Evolutionary conservation across 495 filamentous ascomycete genomes (phyloP), one percentile per base, ranked within the genome.

Genomic region (Symbiotaphrina buchneri): DNA sequence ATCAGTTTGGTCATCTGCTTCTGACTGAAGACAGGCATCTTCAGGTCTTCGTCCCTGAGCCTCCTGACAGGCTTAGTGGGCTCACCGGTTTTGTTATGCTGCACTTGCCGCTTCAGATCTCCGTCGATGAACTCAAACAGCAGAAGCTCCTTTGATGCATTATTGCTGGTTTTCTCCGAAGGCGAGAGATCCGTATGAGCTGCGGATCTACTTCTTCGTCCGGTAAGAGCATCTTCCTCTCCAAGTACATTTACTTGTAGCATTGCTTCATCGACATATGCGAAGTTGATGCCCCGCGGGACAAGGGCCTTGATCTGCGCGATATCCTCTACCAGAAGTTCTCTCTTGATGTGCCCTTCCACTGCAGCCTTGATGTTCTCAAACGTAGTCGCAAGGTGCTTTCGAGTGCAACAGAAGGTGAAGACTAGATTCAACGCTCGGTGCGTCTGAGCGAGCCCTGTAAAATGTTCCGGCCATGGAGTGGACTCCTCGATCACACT

Each of bases 41-140:
- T 90, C 45, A 94, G 40, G 32, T 83, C 69, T 41, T 94, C 82
- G 23, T 81, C 62, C 37, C 63, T 61, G 36, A 75, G 58, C 41
- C 60, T 69, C 34, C 62, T 60, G 15, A 49, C 61, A 2, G 77
- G 59, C 23, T 71, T 73, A 0, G 58, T 61, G 3, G 71, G 57
- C 42, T 82, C 74, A 5, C 74, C 75, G 3, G 73, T 80, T 40
- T 74, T 75, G 26, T 61, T 55, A 47, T 72, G 50, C 24, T 62
- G 56, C 1, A 78, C 73, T 45, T 90, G 70, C 27, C 76, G 60
- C 51, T 83, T 94, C 31, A 97, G 52, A 43, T 93, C 85, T 2
- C 71, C 87, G 45, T 94, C 87, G 14, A 90, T 49, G 41, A 85
- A 95, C 47, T 97, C 87, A 44, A 97, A 90, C 16, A 87, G 57